Evolutionary conservation across 2,329 filamentous ascomycete genomes (phyloP), one percentile per base, ranked within the genome.

Genomic region (Botrytis fragariae): DNA sequence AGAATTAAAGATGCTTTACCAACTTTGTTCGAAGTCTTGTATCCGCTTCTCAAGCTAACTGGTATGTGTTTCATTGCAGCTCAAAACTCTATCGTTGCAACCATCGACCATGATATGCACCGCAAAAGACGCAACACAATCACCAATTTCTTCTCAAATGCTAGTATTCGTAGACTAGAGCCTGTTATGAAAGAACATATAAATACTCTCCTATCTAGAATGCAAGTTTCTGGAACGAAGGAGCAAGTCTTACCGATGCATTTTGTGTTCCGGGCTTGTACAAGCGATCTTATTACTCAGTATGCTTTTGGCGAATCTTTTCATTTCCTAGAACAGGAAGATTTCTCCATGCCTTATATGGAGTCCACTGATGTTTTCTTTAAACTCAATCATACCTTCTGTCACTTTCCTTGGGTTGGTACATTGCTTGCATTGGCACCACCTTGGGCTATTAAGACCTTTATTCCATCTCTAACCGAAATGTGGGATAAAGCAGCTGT

Each of bases 81-180:
- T 35, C 59, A 39, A 39, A 61, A 61, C 9, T 61, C 59, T 14
- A 61, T 61, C 83, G 59, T 61, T 39, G 59, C 35, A n/a, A 61
- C 35, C 9, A 61, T 61, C 4, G 59, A 61, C 4, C 59, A 61
- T 61, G 59, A 61, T 4, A 39, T 61, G 20, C 59, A 61, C 22
- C 59, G 35, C 22, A 61, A 25, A 61, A 25, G 59, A 61, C 59
- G 59, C 12, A 61, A n/a, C 35, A 61, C 35, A 25, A 61, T 61
- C 59, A 61, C 59, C 2, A 39, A 22, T 22, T 61, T 61, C 57
- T 61, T 61, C 7, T 61, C 59, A 25, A 61, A 61, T 61, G 32
- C 59, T 61, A 61, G 22, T 25, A 37, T 61, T 12, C 59, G 59
- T 4, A 61, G 35, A 25, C 22, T 61, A 16, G 35, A 61, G 35